A percentile compares a stretch with the other conserved stretches of the same genome.
Evolutionary conservation across 352 stramenopile genomes (phyloP).

Genomic region (Phytophthora meadii): DNA sequence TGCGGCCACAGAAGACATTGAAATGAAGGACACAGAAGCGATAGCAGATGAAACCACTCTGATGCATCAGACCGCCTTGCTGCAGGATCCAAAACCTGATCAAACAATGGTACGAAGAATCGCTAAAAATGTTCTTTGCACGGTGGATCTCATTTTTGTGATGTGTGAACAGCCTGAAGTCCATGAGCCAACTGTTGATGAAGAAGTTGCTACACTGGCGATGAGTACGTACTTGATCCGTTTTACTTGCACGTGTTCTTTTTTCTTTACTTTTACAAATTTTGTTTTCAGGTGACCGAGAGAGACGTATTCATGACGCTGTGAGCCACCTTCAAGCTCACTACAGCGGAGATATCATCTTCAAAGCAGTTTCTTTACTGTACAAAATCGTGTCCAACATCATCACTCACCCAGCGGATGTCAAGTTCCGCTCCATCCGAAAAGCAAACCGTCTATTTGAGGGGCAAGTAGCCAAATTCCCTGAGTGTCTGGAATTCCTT

Average conservation of each 20-base stretch:
- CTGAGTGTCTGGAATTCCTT: slow-evolving; percentile 74
- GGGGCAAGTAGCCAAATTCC: slow-evolving; percentile 50
- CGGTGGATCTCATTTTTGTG: slow-evolving; percentile 4
- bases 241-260: not conserved
- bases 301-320: slow-evolving; percentile 57
- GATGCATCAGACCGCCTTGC: not conserved
- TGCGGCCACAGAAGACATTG: slow-evolving; percentile 10
- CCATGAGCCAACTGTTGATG: slow-evolving; percentile 23
- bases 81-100: not conserved
- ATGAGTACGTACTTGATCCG: slow-evolving; percentile 44
- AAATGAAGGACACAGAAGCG: slow-evolving; percentile 24
- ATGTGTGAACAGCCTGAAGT: not conserved
- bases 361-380: slow-evolving; percentile 50
- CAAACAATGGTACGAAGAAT: slow-evolving; percentile 15
- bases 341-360: slow-evolving; percentile 40
- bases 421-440: slow-evolving; percentile 72
- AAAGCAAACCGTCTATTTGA: slow-evolving; percentile 73
- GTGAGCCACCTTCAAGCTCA: slow-evolving; percentile 46
- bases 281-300: slow-evolving; percentile 55
- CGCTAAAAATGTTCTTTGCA: not conserved
- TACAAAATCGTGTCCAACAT: slow-evolving; percentile 83
- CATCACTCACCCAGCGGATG: slow-evolving; percentile 54
- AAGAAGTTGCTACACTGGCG: slow-evolving; percentile 40
- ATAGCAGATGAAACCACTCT: not conserved
- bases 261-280: not conserved